Conservation (phyloP, 78 protist species). For the Dictyostelium citrinum region DNA sequence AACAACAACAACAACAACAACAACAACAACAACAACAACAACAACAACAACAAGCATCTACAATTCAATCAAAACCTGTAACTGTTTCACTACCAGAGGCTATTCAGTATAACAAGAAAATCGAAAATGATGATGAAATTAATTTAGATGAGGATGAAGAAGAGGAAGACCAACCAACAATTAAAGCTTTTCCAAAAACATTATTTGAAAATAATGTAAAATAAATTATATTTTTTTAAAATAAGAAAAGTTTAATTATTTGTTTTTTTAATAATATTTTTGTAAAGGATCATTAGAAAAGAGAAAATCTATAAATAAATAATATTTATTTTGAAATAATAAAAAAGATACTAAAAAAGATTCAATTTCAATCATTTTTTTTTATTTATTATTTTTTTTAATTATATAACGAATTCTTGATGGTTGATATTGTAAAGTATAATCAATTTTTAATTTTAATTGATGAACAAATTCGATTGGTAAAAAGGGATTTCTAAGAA, state of each 20-base stretch:
- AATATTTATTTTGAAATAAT: too few relatives aligned
- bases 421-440: slow-evolving; percentile 25
- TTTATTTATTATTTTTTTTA: not conserved
- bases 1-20: not conserved
- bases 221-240: not conserved
- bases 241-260: too few relatives aligned
- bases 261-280: too few relatives aligned
- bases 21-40: not conserved
- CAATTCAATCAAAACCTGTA: not conserved
- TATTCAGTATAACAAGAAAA: not conserved
- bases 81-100: not conserved
- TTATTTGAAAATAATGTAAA: slow-evolving; percentile 31
- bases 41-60: not conserved
- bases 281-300: too few relatives aligned
- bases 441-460: not conserved
- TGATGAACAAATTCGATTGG: not conserved
- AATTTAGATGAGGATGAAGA: slow-evolving; percentile 69
- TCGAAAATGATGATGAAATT: slow-evolving; percentile 63
- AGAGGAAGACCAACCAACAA: slow-evolving; percentile 10
- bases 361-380: not conserved
- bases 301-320: too few relatives aligned
- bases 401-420: not conserved
- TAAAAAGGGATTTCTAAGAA: slow-evolving; percentile 41
- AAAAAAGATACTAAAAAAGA: too few relatives aligned
- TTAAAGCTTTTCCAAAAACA: slow-evolving; percentile 32